Evolutionary conservation across 306 rosid species (phyloP), one percentile per base, ranked within the genome.

Genomic region (Leucaena leucocephala): DNA sequence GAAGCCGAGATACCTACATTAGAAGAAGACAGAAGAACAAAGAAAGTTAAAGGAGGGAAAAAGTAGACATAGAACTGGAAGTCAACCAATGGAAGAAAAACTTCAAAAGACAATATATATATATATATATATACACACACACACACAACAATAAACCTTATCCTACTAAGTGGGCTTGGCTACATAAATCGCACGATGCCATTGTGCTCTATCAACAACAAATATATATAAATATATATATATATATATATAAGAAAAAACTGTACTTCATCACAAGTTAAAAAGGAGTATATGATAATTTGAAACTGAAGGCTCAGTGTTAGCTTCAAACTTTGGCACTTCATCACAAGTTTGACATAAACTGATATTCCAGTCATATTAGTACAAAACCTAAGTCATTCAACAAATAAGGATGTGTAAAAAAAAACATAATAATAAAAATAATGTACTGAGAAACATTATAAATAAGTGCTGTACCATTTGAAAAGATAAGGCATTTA

Each of bases 401-500:
- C 33, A 72, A 64, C 27, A 76, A 15, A 66, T 12, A 67, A 61
- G 65, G 16, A 15, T 21, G 52, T 4, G 46, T 8, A 48, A 8
- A 4, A 36, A 69, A 75, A 27, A 34, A 4, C 3, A 44, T 66
- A 15, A 33, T 14, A 36, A 68, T 38, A 13, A 44, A 27, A 22
- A 74, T 7, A 45, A 69, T 27, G 62, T 4, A 48, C 17, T 27
- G 15, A 42, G 74, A 79, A 75, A 67, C 27, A 64, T 52, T 6
- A 42, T 33, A 54, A 54, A 35, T 14, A 12, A 74, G 44, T 40
- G 78, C 8, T 3, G 39, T 84, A 91, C 98, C 98, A 91, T 95
- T 78, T 84, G 80, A 73, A 42, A 80, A 68, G 91, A 90, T 49
- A 92, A 86, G 35, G 98, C 93, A 74, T 95, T 95, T 84, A 95